A percentile compares a stretch with the other conserved stretches of the same genome.
phyloP scores from a whole-genome alignment of 2,329 filamentous ascomycete genomes.

The Celoporthe dispersa region DNA sequence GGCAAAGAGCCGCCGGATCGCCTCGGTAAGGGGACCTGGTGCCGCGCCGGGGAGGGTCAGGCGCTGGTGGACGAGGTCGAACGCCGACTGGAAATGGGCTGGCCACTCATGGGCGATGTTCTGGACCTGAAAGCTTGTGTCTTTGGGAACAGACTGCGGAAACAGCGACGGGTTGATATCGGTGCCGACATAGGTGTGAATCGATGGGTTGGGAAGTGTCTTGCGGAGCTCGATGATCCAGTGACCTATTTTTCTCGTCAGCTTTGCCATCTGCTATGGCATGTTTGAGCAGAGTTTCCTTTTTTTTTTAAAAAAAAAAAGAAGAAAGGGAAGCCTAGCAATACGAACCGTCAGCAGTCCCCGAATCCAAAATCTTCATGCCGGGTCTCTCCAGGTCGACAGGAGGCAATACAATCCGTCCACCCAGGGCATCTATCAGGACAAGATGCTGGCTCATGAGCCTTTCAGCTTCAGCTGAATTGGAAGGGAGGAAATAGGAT shows the following conservation, averaged over 20 bases:
- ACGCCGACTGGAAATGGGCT: neutral
- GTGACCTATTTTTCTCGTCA: no score
- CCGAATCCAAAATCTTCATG: conserved; percentile 13
- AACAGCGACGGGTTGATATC: conserved; percentile 10
- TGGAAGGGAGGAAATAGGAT: no score
- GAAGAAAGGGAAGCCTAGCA: neutral
- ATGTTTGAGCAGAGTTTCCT: no score
- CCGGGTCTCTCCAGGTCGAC: neutral
- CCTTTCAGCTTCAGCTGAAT: no score
- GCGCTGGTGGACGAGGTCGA: conserved; percentile 6
- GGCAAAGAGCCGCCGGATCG: neutral
- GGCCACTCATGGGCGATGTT: conserved; percentile 6
- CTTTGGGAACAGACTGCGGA: neutral
- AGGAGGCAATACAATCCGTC: conserved; percentile 6
- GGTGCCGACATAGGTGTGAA: conserved; percentile 5
- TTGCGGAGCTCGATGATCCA: no score
- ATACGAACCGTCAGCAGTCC: conserved; percentile 11
- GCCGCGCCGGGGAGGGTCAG: neutral
- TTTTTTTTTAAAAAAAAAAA: no score
- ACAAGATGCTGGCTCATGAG: no score
- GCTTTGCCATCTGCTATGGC: no score
- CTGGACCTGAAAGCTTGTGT: conserved; percentile 8
- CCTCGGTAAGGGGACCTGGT: neutral
- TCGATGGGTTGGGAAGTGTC: no score
- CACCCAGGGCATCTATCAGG: neutral